Evolutionary conservation across 1,284 basidiomycete genomes (phyloP), one percentile per base, ranked within the genome.

Genomic region (Exobasidium rhododendri): DNA sequence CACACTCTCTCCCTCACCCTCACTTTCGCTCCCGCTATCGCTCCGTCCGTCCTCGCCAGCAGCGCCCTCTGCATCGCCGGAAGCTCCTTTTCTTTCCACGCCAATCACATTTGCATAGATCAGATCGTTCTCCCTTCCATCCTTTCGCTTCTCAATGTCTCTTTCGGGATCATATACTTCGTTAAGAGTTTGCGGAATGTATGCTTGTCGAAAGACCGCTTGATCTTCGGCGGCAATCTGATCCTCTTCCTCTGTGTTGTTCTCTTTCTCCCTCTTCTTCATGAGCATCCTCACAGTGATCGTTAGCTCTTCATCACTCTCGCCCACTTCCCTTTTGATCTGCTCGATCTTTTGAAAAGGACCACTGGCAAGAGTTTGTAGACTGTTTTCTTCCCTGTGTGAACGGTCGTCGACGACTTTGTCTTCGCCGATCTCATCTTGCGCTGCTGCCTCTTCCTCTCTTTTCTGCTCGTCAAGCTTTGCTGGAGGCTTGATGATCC

Each of bases 141-240:
- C 24, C 20, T 58, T 68, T 10, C 63, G 44, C 7, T 70, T 40
- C 43, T 68, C 66, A n/a, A 68, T 68, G 46, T 78, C 76, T 11
- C 71, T 64, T 59, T 78, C 77, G 0, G 77, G 75, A 50, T 79
- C 76, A 24, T 71, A 71, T 2, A 79, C 63, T 30, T 79, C 76
- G 62, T 79, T 68, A 7, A 79, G 68, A 4, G 69, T 78, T 26
- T 74, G 71, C 1, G 77, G 77, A 43, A 79, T 75, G 66, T 74
- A 77, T 30, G 70, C 66, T 29, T 64, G 62, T 44, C 68, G 68
- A 62, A 79, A 79, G 1, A 79, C 76, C 24, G 71, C 70, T 29
- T 77, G 69, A 49, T 78, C 74, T 30, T 68, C 62, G 10, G 2
- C 26, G 13, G 51, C 51, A 29, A 17, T 46, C 43, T 29, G 28